Conservation (phyloP, 2,329 filamentous ascomycete species). For the Capronia coronata region DNA sequence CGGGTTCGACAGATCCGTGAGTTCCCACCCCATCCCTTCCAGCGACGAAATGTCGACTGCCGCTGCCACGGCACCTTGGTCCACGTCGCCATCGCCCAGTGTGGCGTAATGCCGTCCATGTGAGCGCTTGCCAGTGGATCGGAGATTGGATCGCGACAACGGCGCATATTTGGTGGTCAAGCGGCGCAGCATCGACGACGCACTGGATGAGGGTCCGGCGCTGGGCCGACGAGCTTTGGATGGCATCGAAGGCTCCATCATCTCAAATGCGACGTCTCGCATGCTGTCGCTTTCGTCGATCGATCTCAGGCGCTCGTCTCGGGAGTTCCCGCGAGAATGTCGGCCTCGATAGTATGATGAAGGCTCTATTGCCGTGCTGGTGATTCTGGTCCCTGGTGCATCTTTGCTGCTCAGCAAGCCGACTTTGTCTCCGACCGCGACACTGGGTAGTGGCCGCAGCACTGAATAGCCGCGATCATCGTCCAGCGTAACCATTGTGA, state of each 20-base stretch:
- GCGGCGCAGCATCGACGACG: constrained; percentile 22
- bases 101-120: constrained; percentile 24
- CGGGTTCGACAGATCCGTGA: constrained; percentile 23
- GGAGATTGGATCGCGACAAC: constrained; percentile 13
- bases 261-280: constrained; percentile 8
- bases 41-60: constrained; percentile 28
- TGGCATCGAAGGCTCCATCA: constrained; percentile 15
- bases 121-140: constrained; percentile 14
- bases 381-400: not conserved
- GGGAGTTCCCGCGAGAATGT: constrained; percentile 18
- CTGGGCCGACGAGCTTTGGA: constrained; percentile 9
- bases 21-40: constrained; percentile 26
- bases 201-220: constrained; percentile 11
- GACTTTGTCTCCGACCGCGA: constrained; percentile 10
- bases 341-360: constrained; percentile 13
- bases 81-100: constrained; percentile 20
- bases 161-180: constrained; percentile 24
- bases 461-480: not conserved
- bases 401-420: constrained; percentile 10
- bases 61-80: constrained; percentile 16
- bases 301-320: constrained; percentile 13
- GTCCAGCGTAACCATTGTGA: constrained; percentile 2
- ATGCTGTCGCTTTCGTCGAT: constrained; percentile 16
- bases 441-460: not conserved
- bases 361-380: constrained; percentile 12